A percentile compares a stretch with the other conserved stretches of the same genome.
Evolutionary conservation across 2,329 filamentous ascomycete species (phyloP).

Genomic region (Trichoderma cornu-damae): DNA sequence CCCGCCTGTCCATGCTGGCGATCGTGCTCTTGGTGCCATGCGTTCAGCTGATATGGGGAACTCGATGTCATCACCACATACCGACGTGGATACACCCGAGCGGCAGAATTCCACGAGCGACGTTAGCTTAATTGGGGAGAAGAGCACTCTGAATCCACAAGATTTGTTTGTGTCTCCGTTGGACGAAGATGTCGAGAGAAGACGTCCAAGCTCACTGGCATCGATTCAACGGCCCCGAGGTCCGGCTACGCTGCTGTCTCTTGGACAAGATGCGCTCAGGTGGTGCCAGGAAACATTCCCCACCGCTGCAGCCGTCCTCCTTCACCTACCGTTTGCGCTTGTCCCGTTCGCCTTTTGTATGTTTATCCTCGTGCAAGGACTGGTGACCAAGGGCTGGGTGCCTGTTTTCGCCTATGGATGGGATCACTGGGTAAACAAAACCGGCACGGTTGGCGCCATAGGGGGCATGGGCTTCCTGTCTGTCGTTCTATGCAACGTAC

Average conservation of each 20-base stretch:
- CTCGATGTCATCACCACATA: neutral
- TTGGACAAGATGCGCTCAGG: constrained; percentile 40
- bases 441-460: constrained; percentile 62
- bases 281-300: constrained; percentile 68
- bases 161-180: neutral
- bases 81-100: neutral
- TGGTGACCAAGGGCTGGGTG: constrained; percentile 71
- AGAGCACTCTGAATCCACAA: neutral
- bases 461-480: constrained; percentile 70
- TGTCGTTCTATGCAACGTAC: constrained; percentile 66
- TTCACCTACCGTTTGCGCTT: constrained; percentile 61
- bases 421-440: constrained; percentile 66
- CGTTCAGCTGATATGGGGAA: neutral
- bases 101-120: constrained; percentile 3
- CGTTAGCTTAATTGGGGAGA: constrained; percentile 16
- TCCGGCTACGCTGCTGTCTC: constrained; percentile 48
- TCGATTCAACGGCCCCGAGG: constrained; percentile 15
- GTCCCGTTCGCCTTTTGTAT: constrained; percentile 68
- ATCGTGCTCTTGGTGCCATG: constrained; percentile 9
- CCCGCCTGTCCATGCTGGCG: neutral
- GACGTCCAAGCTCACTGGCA: neutral
- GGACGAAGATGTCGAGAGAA: neutral
- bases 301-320: constrained; percentile 58
- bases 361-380: constrained; percentile 68
- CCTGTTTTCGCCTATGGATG: constrained; percentile 67